Percentiles rank a stretch among this genome's conserved stretches.
Evolutionary conservation across 768 basidiomycete genomes (phyloP).

Genomic region (Russula lepida): DNA sequence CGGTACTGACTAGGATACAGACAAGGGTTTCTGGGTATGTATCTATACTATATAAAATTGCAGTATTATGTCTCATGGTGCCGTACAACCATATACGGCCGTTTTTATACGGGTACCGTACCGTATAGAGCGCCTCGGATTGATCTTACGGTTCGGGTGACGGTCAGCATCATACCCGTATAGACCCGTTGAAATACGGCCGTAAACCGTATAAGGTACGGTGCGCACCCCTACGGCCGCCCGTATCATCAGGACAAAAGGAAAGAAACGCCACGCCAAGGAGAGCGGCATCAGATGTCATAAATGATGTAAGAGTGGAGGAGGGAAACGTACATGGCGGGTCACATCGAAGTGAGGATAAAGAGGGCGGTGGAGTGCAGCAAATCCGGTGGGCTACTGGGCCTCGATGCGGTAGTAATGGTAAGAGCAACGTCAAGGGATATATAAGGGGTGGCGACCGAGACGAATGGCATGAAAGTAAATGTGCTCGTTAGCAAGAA

Average conservation of each 20-base stretch:
- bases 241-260: conserved; percentile 66
- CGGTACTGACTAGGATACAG: conserved; percentile 22
- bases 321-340: conserved; percentile 51
- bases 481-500: not conserved
- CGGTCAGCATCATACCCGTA: no score
- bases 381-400: conserved; percentile 44
- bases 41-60: not conserved
- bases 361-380: conserved; percentile 72
- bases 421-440: conserved; percentile 70
- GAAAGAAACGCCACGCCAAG: conserved; percentile 58
- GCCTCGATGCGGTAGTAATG: conserved; percentile 52
- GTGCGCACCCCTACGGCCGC: no score
- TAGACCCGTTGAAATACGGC: no score
- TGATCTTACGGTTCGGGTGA: no score
- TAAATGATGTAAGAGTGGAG: not conserved
- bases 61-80: not conserved
- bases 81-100: no score
- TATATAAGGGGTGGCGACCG: conserved; percentile 73
- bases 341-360: conserved; percentile 73
- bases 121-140: no score
- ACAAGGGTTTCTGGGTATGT: conserved; percentile 45
- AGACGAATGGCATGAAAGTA: conserved; percentile 47
- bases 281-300: not conserved
- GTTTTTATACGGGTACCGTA: no score
- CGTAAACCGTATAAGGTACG: no score